Conservation (phyloP, 805 yeast species). For the Myxozyma udenii region DNA sequence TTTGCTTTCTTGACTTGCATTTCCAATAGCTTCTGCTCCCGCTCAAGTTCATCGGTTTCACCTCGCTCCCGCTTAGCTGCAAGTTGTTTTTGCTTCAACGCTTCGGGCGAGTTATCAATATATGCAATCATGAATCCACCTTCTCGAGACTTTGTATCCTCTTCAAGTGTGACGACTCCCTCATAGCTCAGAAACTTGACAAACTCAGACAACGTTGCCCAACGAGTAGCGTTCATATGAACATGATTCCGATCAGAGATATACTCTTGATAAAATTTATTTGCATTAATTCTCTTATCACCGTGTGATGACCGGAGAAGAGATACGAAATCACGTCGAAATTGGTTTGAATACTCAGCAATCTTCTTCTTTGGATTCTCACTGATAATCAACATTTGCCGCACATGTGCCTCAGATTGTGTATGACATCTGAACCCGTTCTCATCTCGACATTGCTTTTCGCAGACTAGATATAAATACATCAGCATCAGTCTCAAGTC, state of each 20-base stretch:
- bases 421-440: slow-evolving; percentile 92
- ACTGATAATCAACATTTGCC: slow-evolving; percentile 50
- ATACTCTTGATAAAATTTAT: slow-evolving; percentile 85
- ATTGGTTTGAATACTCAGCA: slow-evolving; percentile 56
- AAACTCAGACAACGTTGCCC: slow-evolving; percentile 68
- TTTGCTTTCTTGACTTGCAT: slow-evolving; percentile 53
- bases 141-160: slow-evolving; percentile 29
- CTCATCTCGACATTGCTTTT: slow-evolving; percentile 91
- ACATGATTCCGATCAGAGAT: slow-evolving; percentile 78
- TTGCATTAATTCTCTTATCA: slow-evolving; percentile 72
- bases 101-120: slow-evolving; percentile 54
- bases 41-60: slow-evolving; percentile 48
- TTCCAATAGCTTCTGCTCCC: slow-evolving; percentile 45
- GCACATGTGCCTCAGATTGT: slow-evolving; percentile 73
- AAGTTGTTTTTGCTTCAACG: slow-evolving; percentile 43
- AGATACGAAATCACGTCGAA: slow-evolving; percentile 61
- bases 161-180: slow-evolving; percentile 54
- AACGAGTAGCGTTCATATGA: slow-evolving; percentile 86
- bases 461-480: slow-evolving; percentile 53
- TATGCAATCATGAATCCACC: slow-evolving; percentile 49
- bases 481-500: slow-evolving; percentile 32
- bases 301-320: slow-evolving; percentile 71
- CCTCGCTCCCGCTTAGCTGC: slow-evolving; percentile 40
- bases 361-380: slow-evolving; percentile 46
- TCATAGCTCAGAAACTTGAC: slow-evolving; percentile 56